Percentiles rank a stretch among this genome's conserved stretches.
These are phyloP conservation scores for Rhodotorula diobovata DNA, from an alignment of 768 basidiomycete species.

Conservation along the genomic window DNA sequence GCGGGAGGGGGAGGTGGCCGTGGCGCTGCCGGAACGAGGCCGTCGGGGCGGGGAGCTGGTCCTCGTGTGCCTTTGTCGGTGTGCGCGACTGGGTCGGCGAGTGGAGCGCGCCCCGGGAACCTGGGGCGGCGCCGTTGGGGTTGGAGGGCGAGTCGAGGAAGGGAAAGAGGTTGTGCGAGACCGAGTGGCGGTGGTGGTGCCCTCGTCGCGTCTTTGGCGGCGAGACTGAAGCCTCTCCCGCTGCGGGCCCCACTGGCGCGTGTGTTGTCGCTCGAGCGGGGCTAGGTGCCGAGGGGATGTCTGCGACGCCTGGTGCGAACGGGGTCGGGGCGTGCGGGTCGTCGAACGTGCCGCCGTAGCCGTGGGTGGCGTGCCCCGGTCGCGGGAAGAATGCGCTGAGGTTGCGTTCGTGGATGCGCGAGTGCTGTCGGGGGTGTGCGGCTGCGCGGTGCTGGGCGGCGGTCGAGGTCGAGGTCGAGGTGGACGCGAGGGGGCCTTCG, in stretches of 20 bases:
- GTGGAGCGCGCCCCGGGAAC: not conserved
- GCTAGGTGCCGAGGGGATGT: slow-evolving; percentile 5
- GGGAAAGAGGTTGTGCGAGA: slow-evolving; percentile 42
- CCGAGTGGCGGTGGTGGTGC: slow-evolving; percentile 43
- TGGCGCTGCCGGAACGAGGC: slow-evolving; percentile 31
- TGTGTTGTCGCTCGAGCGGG: too few species aligned
- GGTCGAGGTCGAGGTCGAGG: not conserved
- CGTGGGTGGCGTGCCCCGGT: slow-evolving; percentile 34
- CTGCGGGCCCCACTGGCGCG: too few species aligned
- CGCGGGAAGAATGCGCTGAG: slow-evolving; percentile 44
- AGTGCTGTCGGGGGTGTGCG: slow-evolving; percentile 38
- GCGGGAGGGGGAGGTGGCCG: slow-evolving; percentile 26
- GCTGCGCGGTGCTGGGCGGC: not conserved
- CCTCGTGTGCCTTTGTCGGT: not conserved
- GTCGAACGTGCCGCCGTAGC: slow-evolving; percentile 29
- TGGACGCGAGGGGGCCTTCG: not conserved
- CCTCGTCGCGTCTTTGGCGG: slow-evolving; percentile 25
- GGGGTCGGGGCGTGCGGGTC: slow-evolving; percentile 4
- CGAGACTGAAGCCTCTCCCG: not conserved
- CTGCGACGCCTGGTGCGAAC: not conserved
- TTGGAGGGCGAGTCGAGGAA: slow-evolving; percentile 26
- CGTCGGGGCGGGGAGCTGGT: slow-evolving; percentile 20
- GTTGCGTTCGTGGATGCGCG: slow-evolving; percentile 43
- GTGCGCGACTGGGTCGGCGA: not conserved
- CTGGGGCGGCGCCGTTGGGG: slow-evolving; percentile 1